Conservation (phyloP, 2,329 filamentous ascomycete genomes). For the Arthrobotrys iridis region DNA sequence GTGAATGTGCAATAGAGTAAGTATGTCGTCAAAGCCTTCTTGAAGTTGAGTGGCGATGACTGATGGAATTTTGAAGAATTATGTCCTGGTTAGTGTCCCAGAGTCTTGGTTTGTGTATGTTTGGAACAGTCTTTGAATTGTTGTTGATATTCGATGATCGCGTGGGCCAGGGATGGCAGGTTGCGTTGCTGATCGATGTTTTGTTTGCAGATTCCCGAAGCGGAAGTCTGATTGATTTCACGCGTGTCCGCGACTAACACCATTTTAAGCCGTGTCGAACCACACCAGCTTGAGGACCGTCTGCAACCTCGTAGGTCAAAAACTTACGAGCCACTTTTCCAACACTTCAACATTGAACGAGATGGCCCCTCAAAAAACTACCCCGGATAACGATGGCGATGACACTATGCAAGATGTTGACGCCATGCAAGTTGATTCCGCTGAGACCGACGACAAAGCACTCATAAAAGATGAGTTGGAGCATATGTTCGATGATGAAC, state of each 20-base stretch:
- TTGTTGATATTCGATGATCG: slow-evolving; percentile 11
- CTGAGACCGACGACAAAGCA: neutral
- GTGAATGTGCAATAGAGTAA: neutral
- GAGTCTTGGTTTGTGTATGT: slow-evolving; percentile 7
- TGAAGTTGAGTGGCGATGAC: too few species aligned
- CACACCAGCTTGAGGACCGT: neutral
- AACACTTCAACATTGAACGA: neutral
- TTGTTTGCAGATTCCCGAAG: slow-evolving; percentile 26
- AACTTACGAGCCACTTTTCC: neutral
- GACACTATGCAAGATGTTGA: slow-evolving; percentile 43
- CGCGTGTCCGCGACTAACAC: slow-evolving; percentile 11
- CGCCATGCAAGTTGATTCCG: slow-evolving; percentile 33
- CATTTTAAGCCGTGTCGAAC: neutral
- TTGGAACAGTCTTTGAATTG: neutral
- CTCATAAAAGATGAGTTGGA: slow-evolving; percentile 37
- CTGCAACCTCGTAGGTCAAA: neutral
- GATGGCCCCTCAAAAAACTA: slow-evolving; percentile 29
- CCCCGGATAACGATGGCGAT: slow-evolving; percentile 20
- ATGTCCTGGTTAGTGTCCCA: too few species aligned
- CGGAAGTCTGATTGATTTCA: slow-evolving; percentile 41
- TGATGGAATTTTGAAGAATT: too few species aligned
- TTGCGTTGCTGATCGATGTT: neutral
- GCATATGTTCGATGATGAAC: slow-evolving; percentile 42
- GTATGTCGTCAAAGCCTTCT: neutral
- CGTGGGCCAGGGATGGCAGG: neutral